These are phyloP conservation scores for Tagetes patula DNA, from an alignment of 129 eudicot genomes.

Conservation along the genomic window DNA sequence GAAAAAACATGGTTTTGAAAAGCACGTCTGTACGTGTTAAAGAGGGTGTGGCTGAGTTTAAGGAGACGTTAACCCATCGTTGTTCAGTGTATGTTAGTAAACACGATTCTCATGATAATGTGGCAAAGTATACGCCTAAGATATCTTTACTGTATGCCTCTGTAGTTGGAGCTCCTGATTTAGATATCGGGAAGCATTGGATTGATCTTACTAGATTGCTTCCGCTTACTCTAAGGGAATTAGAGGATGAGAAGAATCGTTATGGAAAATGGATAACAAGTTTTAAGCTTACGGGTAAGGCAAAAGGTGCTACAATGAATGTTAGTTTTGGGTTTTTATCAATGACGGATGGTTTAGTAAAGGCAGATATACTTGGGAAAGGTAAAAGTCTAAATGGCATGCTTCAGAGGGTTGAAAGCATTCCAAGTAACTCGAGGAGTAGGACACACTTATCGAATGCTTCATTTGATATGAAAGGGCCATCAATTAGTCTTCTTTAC, in stretches of 20 bases:
- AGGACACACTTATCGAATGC: slow-evolving; percentile 32
- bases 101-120: slow-evolving; percentile 44
- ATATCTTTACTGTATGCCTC: slow-evolving; percentile 51
- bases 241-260: slow-evolving; percentile 54
- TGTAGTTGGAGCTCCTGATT: slow-evolving; percentile 45
- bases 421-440: slow-evolving; percentile 36
- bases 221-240: slow-evolving; percentile 54
- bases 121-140: slow-evolving; percentile 61
- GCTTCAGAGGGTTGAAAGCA: slow-evolving; percentile 45
- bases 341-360: slow-evolving; percentile 34
- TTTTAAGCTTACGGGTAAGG: slow-evolving; percentile 68
- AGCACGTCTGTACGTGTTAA: slow-evolving; percentile 41
- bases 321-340: slow-evolving; percentile 68
- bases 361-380: slow-evolving; percentile 26
- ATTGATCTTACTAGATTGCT: slow-evolving; percentile 69
- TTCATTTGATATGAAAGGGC: slow-evolving; percentile 38
- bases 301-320: slow-evolving; percentile 64
- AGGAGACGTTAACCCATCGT: slow-evolving; percentile 57
- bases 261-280: slow-evolving; percentile 67
- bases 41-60: slow-evolving; percentile 53
- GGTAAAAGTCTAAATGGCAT: slow-evolving; percentile 33
- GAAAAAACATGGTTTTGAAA: slow-evolving; percentile 47
- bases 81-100: slow-evolving; percentile 52
- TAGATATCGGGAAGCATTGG: slow-evolving; percentile 68
- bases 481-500: slow-evolving; percentile 49